Evolutionary conservation across 129 eudicot species (phyloP).

Genomic region (Escallonia herrerae): DNA sequence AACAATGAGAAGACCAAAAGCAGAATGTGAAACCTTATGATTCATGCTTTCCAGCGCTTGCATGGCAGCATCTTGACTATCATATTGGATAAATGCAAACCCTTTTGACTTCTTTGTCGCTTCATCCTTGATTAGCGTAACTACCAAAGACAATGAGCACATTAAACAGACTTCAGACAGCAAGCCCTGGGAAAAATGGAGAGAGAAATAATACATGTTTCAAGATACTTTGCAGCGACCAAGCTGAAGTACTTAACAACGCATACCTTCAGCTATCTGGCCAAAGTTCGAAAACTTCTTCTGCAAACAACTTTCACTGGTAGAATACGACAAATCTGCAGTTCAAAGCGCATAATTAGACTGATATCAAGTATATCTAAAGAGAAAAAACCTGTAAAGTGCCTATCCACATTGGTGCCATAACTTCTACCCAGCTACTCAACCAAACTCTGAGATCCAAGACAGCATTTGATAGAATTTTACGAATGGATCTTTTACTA

Average conservation of each 20-base stretch:
- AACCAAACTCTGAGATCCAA: no score
- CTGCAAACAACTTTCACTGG: constrained; percentile 45
- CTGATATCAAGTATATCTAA: background rate
- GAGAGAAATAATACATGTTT: no score
- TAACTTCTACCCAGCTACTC: no score
- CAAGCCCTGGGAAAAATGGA: background rate
- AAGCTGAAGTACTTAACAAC: background rate
- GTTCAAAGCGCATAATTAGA: constrained; percentile 11
- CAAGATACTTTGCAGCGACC: background rate
- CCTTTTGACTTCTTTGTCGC: constrained; percentile 53
- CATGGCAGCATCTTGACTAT: constrained; percentile 62
- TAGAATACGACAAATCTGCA: constrained; percentile 59
- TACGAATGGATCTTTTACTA: no score
- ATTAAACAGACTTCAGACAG: background rate
- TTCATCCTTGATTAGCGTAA: constrained; percentile 42
- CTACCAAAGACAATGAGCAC: constrained; percentile 20
- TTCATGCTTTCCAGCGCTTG: constrained; percentile 65
- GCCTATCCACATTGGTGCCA: no score
- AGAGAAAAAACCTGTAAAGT: no score
- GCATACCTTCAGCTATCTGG: constrained; percentile 58
- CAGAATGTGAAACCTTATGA: constrained; percentile 31
- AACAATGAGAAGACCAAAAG: background rate
- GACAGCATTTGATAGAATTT: no score
- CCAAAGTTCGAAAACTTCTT: constrained; percentile 66
- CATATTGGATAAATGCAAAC: constrained; percentile 62